phyloP scores from a whole-genome alignment of 257 asterid species.

The Apocynum venetum region DNA sequence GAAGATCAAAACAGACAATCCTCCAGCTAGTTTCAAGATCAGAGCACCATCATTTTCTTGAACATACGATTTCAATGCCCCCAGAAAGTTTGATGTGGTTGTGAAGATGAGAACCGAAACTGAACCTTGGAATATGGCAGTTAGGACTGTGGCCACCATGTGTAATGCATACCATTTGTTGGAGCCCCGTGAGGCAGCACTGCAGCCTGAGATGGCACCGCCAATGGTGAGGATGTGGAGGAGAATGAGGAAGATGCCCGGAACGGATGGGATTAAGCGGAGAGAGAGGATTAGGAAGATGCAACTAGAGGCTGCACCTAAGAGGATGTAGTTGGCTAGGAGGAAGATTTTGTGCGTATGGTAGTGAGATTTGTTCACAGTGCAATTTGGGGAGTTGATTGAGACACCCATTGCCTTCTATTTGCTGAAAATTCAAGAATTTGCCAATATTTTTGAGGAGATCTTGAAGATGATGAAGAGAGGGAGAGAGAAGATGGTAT shows the following conservation, averaged over 20 bases:
- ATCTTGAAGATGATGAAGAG: background rate
- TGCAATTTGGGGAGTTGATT: background rate
- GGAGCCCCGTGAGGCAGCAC: constrained; percentile 21
- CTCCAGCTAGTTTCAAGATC: constrained; percentile 37
- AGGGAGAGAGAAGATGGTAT: background rate
- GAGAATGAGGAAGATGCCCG: constrained; percentile 58
- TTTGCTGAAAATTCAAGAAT: background rate
- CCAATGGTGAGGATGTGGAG: constrained; percentile 68
- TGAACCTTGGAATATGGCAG: constrained; percentile 43
- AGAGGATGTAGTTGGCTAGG: constrained; percentile 47
- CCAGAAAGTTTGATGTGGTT: constrained; percentile 21
- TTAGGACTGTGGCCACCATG: constrained; percentile 37
- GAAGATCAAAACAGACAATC: constrained; percentile 29
- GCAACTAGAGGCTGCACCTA: constrained; percentile 76
- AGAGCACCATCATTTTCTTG: constrained; percentile 26
- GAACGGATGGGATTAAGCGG: constrained; percentile 62
- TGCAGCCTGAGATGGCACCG: constrained; percentile 63
- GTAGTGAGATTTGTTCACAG: constrained; percentile 25
- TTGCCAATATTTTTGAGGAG: background rate
- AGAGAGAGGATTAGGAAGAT: constrained; percentile 73
- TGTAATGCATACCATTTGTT: constrained; percentile 31
- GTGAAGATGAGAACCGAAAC: constrained; percentile 36
- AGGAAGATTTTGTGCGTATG: constrained; percentile 53
- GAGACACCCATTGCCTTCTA: constrained; percentile 23
- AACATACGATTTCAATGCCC: constrained; percentile 27